Evolutionary conservation across 768 basidiomycete genomes (phyloP).

Genomic region (Gyrodon lividus): DNA sequence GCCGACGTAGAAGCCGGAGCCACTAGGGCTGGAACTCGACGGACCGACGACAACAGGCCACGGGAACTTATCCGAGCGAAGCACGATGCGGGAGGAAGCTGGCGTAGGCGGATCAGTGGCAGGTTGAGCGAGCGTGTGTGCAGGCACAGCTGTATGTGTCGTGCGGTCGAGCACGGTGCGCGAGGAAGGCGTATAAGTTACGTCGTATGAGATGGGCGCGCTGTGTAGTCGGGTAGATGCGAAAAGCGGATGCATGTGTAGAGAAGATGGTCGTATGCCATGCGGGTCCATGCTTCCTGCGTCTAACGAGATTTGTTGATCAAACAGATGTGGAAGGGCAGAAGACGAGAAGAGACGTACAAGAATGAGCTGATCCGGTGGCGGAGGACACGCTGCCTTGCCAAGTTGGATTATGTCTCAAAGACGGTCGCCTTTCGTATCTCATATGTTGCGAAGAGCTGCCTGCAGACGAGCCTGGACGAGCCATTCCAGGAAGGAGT

Average conservation of each 20-base stretch:
- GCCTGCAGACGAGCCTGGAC: conserved; percentile 37
- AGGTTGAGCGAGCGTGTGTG: conserved; percentile 56
- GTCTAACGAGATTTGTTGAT: conserved; percentile 10
- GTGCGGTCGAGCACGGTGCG: conserved; percentile 56
- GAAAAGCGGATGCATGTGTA: conserved; percentile 65
- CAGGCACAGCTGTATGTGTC: conserved; percentile 52
- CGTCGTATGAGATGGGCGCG: conserved; percentile 63
- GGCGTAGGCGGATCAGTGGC: conserved; percentile 61
- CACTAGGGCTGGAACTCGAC: conserved; percentile 27
- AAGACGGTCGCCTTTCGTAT: conserved; percentile 43
- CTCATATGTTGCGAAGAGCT: conserved; percentile 41
- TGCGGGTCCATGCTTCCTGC: conserved; percentile 25
- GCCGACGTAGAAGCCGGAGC: conserved; percentile 28
- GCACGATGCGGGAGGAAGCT: conserved; percentile 44
- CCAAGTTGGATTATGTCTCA: conserved; percentile 50
- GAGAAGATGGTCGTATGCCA: conserved; percentile 30
- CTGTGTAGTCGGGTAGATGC: conserved; percentile 53
- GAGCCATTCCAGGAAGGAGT: conserved; percentile 39
- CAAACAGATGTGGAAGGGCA: conserved; percentile 6
- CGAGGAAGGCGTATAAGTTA: conserved; percentile 54
- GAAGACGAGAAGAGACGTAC: conserved; percentile 33
- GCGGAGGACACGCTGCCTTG: conserved; percentile 39
- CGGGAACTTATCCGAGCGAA: conserved; percentile 57
- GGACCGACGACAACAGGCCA: conserved; percentile 56
- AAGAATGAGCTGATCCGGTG: conserved; percentile 38